Percentiles rank a stretch among this genome's conserved stretches.
Conservation (phyloP, 129 eudicot species). For the Helianthus annuus region DNA sequence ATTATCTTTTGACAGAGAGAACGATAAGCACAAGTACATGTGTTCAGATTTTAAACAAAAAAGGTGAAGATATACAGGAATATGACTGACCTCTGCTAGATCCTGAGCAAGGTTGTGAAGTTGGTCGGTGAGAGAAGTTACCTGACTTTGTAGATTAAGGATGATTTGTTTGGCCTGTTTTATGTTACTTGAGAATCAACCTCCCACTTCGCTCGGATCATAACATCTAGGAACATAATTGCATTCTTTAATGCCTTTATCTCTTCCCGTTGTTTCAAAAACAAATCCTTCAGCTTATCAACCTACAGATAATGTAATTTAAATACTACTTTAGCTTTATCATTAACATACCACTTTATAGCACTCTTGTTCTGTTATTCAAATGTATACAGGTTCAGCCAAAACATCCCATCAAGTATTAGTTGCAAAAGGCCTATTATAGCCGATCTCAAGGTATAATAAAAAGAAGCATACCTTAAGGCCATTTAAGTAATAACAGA, state of each 20-base stretch:
- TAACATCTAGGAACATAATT: conserved; percentile 72
- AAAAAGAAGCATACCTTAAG: too few relatives aligned
- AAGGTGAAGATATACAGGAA: too few relatives aligned
- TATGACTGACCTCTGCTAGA: too few relatives aligned
- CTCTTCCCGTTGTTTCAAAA: conserved; percentile 93
- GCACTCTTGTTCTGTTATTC: neutral
- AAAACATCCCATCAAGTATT: too few relatives aligned
- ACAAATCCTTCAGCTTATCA: conserved; percentile 85
- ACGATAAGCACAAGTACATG: too few relatives aligned
- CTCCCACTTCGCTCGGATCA: conserved; percentile 53
- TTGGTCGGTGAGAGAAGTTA: conserved; percentile 79
- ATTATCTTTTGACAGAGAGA: too few relatives aligned
- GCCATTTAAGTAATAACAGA: too few relatives aligned
- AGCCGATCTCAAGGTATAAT: too few relatives aligned
- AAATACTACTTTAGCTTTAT: neutral
- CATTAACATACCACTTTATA: neutral
- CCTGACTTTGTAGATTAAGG: conserved; percentile 71
- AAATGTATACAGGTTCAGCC: too few relatives aligned
- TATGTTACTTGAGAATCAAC: conserved; percentile 45
- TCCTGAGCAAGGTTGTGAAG: conserved; percentile 79
- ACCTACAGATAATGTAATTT: conserved; percentile 42
- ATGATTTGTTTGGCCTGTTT: too few relatives aligned
- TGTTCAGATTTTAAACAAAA: too few relatives aligned
- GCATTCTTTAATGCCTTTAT: conserved; percentile 80
- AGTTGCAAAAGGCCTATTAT: too few relatives aligned